A percentile compares a stretch with the other conserved stretches of the same genome.
Conservation (phyloP, 1,284 basidiomycete genomes). For the Apiotrichum gracile region DNA sequence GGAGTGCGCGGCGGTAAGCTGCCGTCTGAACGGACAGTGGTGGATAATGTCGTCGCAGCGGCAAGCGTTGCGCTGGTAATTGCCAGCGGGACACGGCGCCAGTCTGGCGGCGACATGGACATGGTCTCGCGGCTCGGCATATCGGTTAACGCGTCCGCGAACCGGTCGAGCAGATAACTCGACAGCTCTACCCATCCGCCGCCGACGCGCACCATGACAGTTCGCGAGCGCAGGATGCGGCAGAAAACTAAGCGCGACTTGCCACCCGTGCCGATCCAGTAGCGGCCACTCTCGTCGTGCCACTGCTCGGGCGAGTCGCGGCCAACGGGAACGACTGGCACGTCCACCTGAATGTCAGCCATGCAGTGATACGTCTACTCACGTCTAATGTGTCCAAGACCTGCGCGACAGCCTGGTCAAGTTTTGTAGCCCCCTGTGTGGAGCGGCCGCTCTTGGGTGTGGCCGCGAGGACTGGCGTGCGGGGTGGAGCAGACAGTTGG, state of each 20-base stretch:
- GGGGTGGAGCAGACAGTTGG: background rate
- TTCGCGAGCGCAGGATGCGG: conserved; percentile 81
- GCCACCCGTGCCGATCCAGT: conserved; percentile 87
- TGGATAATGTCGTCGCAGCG: background rate
- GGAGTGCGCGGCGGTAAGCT: conserved; percentile 3
- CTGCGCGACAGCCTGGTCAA: conserved; percentile 85
- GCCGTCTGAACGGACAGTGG: background rate
- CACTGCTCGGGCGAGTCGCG: conserved; percentile 47
- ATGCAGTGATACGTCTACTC: conserved; percentile 13
- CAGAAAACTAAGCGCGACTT: conserved; percentile 75
- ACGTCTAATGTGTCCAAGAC: conserved; percentile 83
- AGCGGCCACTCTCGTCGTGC: conserved; percentile 87
- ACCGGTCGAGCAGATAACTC: conserved; percentile 79
- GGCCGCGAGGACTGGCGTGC: background rate
- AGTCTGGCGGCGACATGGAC: background rate
- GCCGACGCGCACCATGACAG: conserved; percentile 90
- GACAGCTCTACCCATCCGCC: conserved; percentile 90
- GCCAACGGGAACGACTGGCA: conserved; percentile 70
- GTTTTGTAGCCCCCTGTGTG: conserved; percentile 61
- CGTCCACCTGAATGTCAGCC: conserved; percentile 50
- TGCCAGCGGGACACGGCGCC: conserved; percentile 3
- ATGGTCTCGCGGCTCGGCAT: background rate
- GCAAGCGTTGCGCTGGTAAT: conserved; percentile 6
- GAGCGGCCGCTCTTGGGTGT: background rate
- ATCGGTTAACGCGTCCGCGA: conserved; percentile 63